A percentile compares a stretch with the other conserved stretches of the same genome.
Evolutionary conservation across 441 rosid species (phyloP).

Genomic region (Corymbia citriodora): DNA sequence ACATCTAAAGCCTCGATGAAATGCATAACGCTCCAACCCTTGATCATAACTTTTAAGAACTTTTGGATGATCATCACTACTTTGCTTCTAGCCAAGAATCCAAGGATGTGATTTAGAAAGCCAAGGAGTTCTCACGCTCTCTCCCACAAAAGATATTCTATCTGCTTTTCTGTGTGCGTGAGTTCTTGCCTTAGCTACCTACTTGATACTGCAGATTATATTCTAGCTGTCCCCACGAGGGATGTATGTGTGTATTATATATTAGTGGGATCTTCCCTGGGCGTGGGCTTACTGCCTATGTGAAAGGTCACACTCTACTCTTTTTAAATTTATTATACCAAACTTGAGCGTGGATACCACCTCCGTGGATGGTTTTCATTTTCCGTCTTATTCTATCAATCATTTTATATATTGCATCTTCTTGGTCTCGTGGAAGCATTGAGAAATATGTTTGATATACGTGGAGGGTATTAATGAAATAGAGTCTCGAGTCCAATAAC

Average conservation of each 20-base stretch:
- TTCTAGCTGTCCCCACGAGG: neutral
- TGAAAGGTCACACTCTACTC: no score
- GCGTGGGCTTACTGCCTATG: no score
- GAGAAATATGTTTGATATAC: neutral
- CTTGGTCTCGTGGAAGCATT: neutral
- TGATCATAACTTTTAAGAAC: neutral
- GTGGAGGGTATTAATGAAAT: neutral
- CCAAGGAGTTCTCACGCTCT: neutral
- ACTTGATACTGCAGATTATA: neutral
- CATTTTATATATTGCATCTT: neutral
- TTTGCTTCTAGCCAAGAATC: neutral
- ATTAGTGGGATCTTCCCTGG: neutral
- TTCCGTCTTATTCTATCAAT: neutral
- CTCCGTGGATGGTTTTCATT: neutral
- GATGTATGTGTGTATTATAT: neutral
- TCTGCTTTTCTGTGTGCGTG: neutral
- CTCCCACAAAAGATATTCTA: neutral
- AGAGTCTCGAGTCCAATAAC: neutral
- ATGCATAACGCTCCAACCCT: neutral
- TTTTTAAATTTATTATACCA: neutral
- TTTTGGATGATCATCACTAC: neutral
- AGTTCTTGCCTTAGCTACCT: neutral
- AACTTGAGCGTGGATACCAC: neutral
- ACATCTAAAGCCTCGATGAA: neutral
- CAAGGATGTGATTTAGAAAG: neutral